phyloP scores from a whole-genome alignment of 2,329 filamentous ascomycete species.

The Trichoderma sp. region DNA sequence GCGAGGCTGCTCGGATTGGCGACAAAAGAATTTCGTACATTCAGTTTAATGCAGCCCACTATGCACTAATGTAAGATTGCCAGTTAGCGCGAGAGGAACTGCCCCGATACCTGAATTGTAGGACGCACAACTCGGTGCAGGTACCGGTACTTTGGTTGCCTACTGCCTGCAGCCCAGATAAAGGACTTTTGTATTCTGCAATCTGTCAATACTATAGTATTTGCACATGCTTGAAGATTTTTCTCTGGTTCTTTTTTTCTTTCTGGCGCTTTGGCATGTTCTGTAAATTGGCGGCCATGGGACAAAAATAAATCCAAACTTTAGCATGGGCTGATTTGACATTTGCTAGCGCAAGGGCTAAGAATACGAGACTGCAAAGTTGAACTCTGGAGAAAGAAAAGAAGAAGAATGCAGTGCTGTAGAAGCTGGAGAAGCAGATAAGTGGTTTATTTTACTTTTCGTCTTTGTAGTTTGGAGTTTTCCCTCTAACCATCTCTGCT shows the following conservation, averaged over 20 bases:
- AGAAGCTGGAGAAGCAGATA: not conserved
- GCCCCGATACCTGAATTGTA: conserved; percentile 20
- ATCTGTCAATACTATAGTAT: not conserved
- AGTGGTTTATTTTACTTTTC: not conserved
- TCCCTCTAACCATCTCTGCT: not conserved
- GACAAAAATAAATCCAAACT: not conserved
- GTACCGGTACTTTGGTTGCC: not conserved
- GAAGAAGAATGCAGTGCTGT: not conserved
- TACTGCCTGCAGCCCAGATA: not conserved
- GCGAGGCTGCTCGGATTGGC: conserved; percentile 20
- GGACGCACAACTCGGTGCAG: not conserved
- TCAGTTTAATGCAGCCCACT: conserved; percentile 13
- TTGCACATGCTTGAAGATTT: not conserved
- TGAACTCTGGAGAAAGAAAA: not conserved
- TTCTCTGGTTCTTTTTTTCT: not conserved
- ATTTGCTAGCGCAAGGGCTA: not conserved
- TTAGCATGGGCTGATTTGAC: not conserved
- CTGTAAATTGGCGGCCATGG: not conserved
- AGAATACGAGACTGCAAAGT: not conserved
- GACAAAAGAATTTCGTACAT: conserved; percentile 11
- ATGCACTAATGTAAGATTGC: conserved; percentile 18
- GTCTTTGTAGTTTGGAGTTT: not conserved
- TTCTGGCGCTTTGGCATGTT: not conserved
- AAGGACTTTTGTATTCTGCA: not conserved
- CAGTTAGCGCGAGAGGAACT: not conserved